Evolutionary conservation across 805 yeast genomes (phyloP).

Genomic region (Pichia scutulata): DNA sequence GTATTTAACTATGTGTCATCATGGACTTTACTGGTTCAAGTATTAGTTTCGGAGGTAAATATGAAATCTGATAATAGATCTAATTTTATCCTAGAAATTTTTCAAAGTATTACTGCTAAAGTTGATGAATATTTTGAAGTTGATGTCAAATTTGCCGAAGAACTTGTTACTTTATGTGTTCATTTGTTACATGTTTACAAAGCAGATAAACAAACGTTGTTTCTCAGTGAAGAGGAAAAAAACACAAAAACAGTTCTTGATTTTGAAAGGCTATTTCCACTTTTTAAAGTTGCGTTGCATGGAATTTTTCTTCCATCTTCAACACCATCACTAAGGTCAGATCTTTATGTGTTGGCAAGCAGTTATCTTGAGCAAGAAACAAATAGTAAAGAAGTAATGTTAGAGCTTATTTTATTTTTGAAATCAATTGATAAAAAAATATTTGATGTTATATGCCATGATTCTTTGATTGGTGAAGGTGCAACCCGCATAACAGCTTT

Average conservation of each 20-base stretch:
- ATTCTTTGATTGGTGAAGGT: conserved; percentile 75
- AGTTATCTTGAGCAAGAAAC: conserved; percentile 51
- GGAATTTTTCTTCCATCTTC: conserved; percentile 69
- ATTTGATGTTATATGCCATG: conserved; percentile 61
- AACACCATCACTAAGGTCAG: conserved; percentile 62
- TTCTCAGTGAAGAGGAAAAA: conserved; percentile 23
- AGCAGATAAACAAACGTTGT: conserved; percentile 26
- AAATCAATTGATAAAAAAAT: conserved; percentile 53
- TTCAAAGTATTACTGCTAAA: conserved; percentile 69
- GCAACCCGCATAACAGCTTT: conserved; percentile 67
- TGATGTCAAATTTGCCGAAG: conserved; percentile 63
- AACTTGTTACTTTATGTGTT: conserved; percentile 68
- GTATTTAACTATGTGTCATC: conserved; percentile 64
- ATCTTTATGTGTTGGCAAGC: conserved; percentile 67
- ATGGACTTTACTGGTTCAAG: conserved; percentile 77
- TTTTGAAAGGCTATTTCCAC: conserved; percentile 47
- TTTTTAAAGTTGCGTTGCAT: conserved; percentile 65
- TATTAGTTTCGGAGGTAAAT: conserved; percentile 52
- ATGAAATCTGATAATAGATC: conserved; percentile 39
- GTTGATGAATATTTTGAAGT: conserved; percentile 65
- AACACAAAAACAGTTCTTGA: conserved; percentile 32
- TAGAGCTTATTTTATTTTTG: conserved; percentile 46
- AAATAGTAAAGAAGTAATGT: conserved; percentile 33
- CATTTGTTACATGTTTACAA: conserved; percentile 59
- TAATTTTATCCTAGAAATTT: conserved; percentile 64